Conservation (phyloP, 257 asterid genomes). For the Eucommia ulmoides region DNA sequence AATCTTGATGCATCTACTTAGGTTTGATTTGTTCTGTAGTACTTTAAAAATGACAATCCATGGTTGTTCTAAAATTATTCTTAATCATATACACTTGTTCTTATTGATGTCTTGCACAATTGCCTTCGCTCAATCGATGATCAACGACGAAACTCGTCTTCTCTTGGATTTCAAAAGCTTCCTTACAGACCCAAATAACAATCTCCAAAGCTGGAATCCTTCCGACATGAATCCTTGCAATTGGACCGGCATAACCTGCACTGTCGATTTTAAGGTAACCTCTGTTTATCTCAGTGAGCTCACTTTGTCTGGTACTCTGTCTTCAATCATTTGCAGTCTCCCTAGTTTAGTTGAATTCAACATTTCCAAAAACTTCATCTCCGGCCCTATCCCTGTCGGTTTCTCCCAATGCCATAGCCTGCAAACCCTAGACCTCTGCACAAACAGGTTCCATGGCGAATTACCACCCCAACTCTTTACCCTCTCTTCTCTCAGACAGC, state of each 20-base stretch:
- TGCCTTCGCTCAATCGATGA: slow-evolving; percentile 30
- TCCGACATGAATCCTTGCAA: slow-evolving; percentile 49
- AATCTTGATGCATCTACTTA: background rate
- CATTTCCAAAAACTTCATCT: slow-evolving; percentile 50
- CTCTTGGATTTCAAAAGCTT: slow-evolving; percentile 56
- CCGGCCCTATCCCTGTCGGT: slow-evolving; percentile 52
- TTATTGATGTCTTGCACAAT: slow-evolving; percentile 26
- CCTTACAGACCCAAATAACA: slow-evolving; percentile 37
- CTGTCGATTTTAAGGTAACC: slow-evolving; percentile 23
- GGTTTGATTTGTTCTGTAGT: background rate
- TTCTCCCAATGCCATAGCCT: slow-evolving; percentile 31
- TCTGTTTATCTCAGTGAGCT: slow-evolving; percentile 40
- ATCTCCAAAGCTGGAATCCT: slow-evolving; percentile 55
- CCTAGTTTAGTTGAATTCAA: slow-evolving; percentile 41
- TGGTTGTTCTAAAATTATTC: background rate
- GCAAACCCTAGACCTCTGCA: slow-evolving; percentile 62
- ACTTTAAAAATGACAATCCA: background rate
- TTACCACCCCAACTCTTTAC: slow-evolving; percentile 44
- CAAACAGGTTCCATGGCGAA: slow-evolving; percentile 43
- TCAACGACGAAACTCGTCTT: slow-evolving; percentile 51
- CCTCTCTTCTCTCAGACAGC: slow-evolving; percentile 39
- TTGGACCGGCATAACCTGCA: slow-evolving; percentile 59
- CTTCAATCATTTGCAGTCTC: slow-evolving; percentile 49
- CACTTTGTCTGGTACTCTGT: slow-evolving; percentile 52
- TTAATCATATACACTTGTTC: slow-evolving; percentile 19